These are phyloP conservation scores for Tremella mesenterica DNA, from an alignment of 768 basidiomycete genomes.

Conservation along the genomic window DNA sequence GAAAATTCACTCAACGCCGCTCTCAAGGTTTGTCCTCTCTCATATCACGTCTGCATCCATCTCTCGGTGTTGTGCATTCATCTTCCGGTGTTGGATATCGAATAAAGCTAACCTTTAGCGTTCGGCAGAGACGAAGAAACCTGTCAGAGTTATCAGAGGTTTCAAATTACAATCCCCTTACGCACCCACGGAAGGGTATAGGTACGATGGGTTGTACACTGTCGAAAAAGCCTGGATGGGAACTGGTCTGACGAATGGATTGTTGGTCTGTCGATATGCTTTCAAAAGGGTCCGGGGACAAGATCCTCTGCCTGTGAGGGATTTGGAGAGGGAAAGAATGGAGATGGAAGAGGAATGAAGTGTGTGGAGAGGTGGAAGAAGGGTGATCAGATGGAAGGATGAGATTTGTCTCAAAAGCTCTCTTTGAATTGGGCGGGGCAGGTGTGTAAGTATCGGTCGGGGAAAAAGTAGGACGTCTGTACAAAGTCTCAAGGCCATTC, in stretches of 20 bases:
- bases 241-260: constrained; percentile 58
- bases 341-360: too few species aligned
- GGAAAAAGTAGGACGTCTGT: too few species aligned
- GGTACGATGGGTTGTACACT: constrained; percentile 79
- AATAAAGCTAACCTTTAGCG: constrained; percentile 47
- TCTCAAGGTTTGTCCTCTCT: constrained; percentile 50
- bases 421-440: too few species aligned
- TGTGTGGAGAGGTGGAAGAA: too few species aligned
- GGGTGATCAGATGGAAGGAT: too few species aligned
- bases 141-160: constrained; percentile 78
- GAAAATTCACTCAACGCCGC: constrained; percentile 64
- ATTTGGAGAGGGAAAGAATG: constrained; percentile 6
- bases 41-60: neutral
- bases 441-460: too few species aligned
- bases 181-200: constrained; percentile 75
- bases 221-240: constrained; percentile 62
- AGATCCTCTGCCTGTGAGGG: constrained; percentile 8
- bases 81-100: neutral
- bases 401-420: too few species aligned
- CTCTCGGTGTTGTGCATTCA: neutral
- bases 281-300: constrained; percentile 47
- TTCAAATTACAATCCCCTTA: constrained; percentile 65
- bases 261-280: constrained; percentile 73
- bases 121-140: constrained; percentile 70
- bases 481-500: too few species aligned